Conservation (phyloP, 2,329 filamentous ascomycete genomes). For the Diaporthe destruens region DNA sequence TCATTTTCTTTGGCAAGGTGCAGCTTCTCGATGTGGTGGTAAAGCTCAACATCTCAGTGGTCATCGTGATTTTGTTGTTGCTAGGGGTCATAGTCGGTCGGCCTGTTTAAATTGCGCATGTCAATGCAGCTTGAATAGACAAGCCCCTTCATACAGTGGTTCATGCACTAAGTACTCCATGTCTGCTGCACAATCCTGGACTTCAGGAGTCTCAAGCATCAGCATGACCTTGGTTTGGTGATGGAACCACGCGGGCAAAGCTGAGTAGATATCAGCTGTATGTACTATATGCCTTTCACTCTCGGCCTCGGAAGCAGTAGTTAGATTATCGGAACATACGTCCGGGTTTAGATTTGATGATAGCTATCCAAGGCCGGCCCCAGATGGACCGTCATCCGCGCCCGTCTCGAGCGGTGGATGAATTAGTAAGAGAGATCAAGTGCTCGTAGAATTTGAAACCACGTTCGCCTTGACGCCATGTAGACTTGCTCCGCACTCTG, state of each 20-base stretch:
- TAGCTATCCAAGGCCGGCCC: background rate
- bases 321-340: background rate
- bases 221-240: background rate
- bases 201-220: too few species aligned
- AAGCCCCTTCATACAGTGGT: too few species aligned
- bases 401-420: background rate
- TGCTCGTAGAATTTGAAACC: conserved; percentile 17
- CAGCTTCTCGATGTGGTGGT: background rate
- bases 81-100: too few species aligned
- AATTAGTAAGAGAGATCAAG: background rate
- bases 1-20: background rate
- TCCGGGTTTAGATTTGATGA: background rate
- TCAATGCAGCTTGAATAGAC: too few species aligned
- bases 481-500: conserved; percentile 36
- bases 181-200: background rate
- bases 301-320: too few species aligned
- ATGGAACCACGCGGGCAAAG: background rate
- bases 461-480: conserved; percentile 38
- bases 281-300: background rate
- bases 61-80: too few species aligned
- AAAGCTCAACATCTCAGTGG: background rate
- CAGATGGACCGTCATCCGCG: background rate
- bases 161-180: background rate
- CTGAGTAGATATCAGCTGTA: background rate
- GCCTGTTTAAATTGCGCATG: too few species aligned